Evolutionary conservation across 176 grass and related monocot genomes (phyloP).

Genomic region (Poa annua): DNA sequence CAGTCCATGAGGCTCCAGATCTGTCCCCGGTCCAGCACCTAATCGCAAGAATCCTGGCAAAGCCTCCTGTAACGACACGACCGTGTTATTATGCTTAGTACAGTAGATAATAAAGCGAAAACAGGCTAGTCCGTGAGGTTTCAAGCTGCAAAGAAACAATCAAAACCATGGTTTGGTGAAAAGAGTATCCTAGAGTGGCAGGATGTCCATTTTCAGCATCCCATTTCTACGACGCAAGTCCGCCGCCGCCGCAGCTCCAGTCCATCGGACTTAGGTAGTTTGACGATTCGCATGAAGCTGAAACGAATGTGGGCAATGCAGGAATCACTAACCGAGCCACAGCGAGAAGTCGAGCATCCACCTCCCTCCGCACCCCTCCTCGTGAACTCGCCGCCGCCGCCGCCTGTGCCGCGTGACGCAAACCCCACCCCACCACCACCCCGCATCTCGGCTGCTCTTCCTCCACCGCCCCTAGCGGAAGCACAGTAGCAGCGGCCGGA

Average conservation of each 20-base stretch:
- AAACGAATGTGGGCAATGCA: neutral
- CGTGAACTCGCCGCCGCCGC: no score
- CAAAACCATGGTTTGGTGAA: neutral
- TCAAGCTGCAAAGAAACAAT: neutral
- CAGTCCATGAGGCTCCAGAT: conserved; percentile 35
- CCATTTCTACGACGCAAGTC: neutral
- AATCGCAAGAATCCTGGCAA: conserved; percentile 41
- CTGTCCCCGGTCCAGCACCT: conserved; percentile 12
- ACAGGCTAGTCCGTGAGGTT: neutral
- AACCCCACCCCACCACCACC: neutral
- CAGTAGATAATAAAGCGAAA: neutral
- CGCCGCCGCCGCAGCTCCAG: neutral
- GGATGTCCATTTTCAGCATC: neutral
- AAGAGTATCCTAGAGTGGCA: neutral
- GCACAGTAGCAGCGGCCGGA: neutral
- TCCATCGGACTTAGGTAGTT: neutral
- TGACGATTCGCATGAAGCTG: neutral
- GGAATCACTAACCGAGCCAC: conserved; percentile 37
- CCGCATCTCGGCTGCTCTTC: conserved; percentile 27
- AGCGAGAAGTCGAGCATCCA: conserved; percentile 38
- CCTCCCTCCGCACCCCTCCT: neutral
- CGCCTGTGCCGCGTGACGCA: neutral
- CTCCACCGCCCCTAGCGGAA: neutral
- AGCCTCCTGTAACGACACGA: conserved; percentile 41
- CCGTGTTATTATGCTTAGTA: neutral